phyloP scores from a whole-genome alignment of 2,329 filamentous ascomycete species.

The Pseudogymnoascus sp. region DNA sequence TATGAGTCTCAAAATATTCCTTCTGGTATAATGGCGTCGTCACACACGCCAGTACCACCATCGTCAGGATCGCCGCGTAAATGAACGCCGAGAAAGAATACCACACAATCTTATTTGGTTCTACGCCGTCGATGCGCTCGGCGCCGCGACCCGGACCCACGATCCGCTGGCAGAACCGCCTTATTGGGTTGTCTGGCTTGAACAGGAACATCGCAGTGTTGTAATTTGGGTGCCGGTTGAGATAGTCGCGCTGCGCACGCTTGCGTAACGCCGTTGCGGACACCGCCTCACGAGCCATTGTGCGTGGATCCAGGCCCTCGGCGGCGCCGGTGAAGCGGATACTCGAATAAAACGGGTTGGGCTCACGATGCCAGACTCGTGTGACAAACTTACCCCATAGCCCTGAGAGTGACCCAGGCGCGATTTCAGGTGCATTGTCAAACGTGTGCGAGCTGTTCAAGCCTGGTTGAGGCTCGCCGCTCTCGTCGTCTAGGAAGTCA shows the following conservation, averaged over 20 bases:
- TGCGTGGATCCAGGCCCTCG: slow-evolving; percentile 72
- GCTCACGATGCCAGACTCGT: slow-evolving; percentile 57
- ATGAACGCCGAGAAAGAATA: slow-evolving; percentile 90
- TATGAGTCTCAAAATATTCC: slow-evolving; percentile 61
- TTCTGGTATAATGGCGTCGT: slow-evolving; percentile 93
- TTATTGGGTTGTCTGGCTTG: slow-evolving; percentile 65
- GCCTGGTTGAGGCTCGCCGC: slow-evolving; percentile 33
- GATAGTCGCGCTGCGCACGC: slow-evolving; percentile 82
- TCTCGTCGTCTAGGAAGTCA: slow-evolving; percentile 80
- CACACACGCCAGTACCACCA: slow-evolving; percentile 93
- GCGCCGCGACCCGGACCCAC: slow-evolving; percentile 85
- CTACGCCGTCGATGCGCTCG: slow-evolving; percentile 80
- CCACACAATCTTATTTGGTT: slow-evolving; percentile 84
- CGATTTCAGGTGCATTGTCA: slow-evolving; percentile 10
- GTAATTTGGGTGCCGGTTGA: slow-evolving; percentile 78
- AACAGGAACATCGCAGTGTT: slow-evolving; percentile 91
- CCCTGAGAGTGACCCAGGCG: slow-evolving; percentile 49
- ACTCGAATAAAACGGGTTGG: slow-evolving; percentile 90
- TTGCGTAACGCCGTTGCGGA: slow-evolving; percentile 75
- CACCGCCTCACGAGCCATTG: slow-evolving; percentile 86
- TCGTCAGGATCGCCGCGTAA: slow-evolving; percentile 87
- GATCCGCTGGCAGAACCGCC: slow-evolving; percentile 75
- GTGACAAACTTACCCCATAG: slow-evolving; percentile 53
- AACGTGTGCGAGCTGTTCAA: slow-evolving; percentile 18
- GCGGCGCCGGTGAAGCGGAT: slow-evolving; percentile 62